Percentiles rank a stretch among this genome's conserved stretches.
These are phyloP conservation scores for Thalia dealbata DNA, from an alignment of 176 grass and related monocot species.

Conservation along the genomic window DNA sequence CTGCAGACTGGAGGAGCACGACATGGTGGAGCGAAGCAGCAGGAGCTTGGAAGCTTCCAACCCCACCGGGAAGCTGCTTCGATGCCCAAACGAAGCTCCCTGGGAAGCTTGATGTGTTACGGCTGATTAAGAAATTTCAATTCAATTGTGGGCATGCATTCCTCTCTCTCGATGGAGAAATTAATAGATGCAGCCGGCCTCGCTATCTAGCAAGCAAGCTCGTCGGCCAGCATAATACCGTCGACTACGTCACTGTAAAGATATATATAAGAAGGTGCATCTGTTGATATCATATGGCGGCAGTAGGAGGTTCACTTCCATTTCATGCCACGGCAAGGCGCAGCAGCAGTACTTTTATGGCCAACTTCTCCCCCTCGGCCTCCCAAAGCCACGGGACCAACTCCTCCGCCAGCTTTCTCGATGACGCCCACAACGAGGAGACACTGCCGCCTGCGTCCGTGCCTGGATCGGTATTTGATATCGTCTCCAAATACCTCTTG, in stretches of 20 bases:
- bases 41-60: not conserved
- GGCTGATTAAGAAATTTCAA: not conserved
- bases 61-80: not conserved
- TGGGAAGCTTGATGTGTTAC: not conserved
- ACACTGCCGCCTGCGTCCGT: not conserved
- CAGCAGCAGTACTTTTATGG: not conserved
- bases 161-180: not conserved
- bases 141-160: not conserved
- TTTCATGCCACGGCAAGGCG: not conserved
- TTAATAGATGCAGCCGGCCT: too few species aligned
- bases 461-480: not conserved
- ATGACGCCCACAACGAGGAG: not conserved
- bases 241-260: not conserved
- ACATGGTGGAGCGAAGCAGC: not conserved
- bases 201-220: too few species aligned
- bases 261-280: constrained; percentile 4
- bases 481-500: too few species aligned
- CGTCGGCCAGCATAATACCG: too few species aligned
- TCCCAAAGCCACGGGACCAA: not conserved
- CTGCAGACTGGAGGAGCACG: not conserved
- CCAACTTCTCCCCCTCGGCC: not conserved
- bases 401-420: not conserved
- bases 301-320: not conserved
- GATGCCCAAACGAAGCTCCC: not conserved
- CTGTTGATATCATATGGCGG: not conserved